Conservation (phyloP, 2,329 filamentous ascomycete species). For the Hypoxylon sp. region DNA sequence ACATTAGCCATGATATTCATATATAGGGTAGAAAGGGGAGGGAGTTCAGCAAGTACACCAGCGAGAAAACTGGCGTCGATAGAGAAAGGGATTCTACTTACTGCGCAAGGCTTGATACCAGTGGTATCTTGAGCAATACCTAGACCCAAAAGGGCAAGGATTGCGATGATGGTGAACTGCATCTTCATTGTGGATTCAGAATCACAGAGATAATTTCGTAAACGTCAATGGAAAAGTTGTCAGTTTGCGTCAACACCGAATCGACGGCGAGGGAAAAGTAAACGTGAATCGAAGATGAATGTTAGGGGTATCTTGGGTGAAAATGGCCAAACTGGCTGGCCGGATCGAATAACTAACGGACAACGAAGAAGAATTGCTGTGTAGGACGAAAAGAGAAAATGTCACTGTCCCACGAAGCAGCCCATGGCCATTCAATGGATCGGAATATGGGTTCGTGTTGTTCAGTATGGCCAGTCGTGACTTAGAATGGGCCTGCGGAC, state of each 20-base stretch:
- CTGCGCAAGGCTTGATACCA: slow-evolving; percentile 45
- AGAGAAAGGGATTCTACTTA: slow-evolving; percentile 37
- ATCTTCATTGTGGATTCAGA: slow-evolving; percentile 36
- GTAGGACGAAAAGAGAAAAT: slow-evolving; percentile 36
- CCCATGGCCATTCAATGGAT: slow-evolving; percentile 34
- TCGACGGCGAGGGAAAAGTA: slow-evolving; percentile 25
- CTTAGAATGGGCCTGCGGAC: slow-evolving; percentile 11
- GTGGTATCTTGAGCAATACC: slow-evolving; percentile 43
- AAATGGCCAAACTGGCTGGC: slow-evolving; percentile 46
- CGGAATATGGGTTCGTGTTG: slow-evolving; percentile 27
- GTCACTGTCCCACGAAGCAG: slow-evolving; percentile 35
- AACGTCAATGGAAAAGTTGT: slow-evolving; percentile 4
- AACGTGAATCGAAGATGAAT: slow-evolving; percentile 29
- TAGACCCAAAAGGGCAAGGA: slow-evolving; percentile 40
- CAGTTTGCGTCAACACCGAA: slow-evolving; percentile 16
- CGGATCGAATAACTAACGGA: slow-evolving; percentile 38
- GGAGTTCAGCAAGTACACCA: not conserved
- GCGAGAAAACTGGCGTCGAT: not conserved
- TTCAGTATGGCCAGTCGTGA: slow-evolving; percentile 14
- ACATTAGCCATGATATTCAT: slow-evolving; percentile 35
- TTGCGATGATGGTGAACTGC: slow-evolving; percentile 37
- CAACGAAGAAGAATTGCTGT: slow-evolving; percentile 26
- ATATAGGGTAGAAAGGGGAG: not conserved
- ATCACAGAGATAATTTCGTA: not conserved
- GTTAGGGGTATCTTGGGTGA: slow-evolving; percentile 46